Conservation (phyloP, 176 grass and related monocot genomes). For the Saccharum spontaneum region DNA sequence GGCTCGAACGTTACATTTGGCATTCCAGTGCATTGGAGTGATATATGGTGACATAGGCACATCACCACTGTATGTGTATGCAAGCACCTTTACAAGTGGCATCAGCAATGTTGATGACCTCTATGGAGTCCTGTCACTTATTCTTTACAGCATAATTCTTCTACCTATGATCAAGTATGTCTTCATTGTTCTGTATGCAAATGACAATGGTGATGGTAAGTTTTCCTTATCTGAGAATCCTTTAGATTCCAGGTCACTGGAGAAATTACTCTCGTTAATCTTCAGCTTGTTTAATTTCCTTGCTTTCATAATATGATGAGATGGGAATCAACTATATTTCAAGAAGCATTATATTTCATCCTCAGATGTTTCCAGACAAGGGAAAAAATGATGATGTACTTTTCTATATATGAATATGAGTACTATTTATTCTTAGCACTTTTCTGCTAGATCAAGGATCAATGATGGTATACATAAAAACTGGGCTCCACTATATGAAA, state of each 20-base stretch:
- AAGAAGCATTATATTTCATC: neutral
- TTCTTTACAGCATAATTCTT: slow-evolving; percentile 50
- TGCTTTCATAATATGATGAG: neutral
- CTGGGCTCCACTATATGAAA: neutral
- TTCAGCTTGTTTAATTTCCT: neutral
- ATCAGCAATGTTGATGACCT: slow-evolving; percentile 46
- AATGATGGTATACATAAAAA: neutral
- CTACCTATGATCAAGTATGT: slow-evolving; percentile 55
- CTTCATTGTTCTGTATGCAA: slow-evolving; percentile 59
- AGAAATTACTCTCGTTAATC: neutral
- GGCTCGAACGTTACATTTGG: slow-evolving; percentile 35
- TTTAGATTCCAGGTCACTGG: neutral
- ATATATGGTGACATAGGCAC: slow-evolving; percentile 69
- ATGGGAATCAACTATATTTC: neutral
- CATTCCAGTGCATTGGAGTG: slow-evolving; percentile 63
- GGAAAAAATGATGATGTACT: neutral
- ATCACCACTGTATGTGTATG: slow-evolving; percentile 59
- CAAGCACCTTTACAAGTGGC: slow-evolving; percentile 50
- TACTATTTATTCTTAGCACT: neutral
- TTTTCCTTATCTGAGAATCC: neutral
- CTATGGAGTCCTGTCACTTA: slow-evolving; percentile 50
- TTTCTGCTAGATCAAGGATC: neutral
- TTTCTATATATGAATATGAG: neutral
- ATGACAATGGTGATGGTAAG: slow-evolving; percentile 57
- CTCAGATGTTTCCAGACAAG: neutral